Conservation (phyloP, 768 basidiomycete species). For the Cubamyces sp. region DNA sequence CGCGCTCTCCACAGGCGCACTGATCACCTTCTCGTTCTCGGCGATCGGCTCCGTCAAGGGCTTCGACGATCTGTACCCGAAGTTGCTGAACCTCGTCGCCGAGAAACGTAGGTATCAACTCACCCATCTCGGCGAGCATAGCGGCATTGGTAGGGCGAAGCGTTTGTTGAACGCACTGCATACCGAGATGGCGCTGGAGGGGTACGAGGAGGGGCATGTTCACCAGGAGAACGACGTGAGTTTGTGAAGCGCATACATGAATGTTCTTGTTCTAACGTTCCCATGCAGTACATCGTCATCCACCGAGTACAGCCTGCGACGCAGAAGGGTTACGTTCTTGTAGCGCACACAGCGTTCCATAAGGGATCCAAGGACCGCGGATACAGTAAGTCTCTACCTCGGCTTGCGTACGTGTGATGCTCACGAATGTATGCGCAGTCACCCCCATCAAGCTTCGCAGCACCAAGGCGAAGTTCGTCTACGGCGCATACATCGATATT, state of each 20-base stretch:
- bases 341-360: slow-evolving; percentile 92
- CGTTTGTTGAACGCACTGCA: slow-evolving; percentile 85
- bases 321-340: slow-evolving; percentile 89
- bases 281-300: slow-evolving; percentile 82
- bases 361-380: slow-evolving; percentile 83
- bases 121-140: slow-evolving; percentile 48
- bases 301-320: slow-evolving; percentile 90
- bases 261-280: background rate
- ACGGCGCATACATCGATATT: slow-evolving; percentile 77
- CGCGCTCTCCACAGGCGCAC: slow-evolving; percentile 89
- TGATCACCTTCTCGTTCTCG: slow-evolving; percentile 88
- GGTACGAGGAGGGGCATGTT: slow-evolving; percentile 91
- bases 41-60: slow-evolving; percentile 95
- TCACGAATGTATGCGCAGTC: slow-evolving; percentile 49
- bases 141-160: slow-evolving; percentile 45
- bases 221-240: slow-evolving; percentile 95
- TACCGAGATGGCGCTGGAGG: slow-evolving; percentile 88
- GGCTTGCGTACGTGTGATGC: background rate
- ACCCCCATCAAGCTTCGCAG: slow-evolving; percentile 82
- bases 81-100: slow-evolving; percentile 84
- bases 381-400: slow-evolving; percentile 53
- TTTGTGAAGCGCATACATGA: slow-evolving; percentile 23
- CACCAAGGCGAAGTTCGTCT: slow-evolving; percentile 78
- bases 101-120: slow-evolving; percentile 84
- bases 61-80: slow-evolving; percentile 96